Base-by-base conservation (phyloP, 306 rosid species). In the Vigna radiata region DNA sequence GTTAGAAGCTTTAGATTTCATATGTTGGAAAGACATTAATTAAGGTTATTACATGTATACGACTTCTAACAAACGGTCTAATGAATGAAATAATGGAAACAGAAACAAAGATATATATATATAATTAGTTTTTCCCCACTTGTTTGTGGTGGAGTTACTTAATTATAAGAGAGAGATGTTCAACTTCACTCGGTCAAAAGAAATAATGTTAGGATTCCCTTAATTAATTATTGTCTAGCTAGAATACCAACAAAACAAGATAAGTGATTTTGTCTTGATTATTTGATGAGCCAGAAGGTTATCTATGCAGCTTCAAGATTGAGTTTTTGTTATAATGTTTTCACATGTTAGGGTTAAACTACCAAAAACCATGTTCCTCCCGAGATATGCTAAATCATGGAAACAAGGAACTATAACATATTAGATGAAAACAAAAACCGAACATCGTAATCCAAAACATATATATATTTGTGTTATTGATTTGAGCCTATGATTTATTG, bases 191-290 rank as follows among this genome's bases (percentile, higher is more conserved):
- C 10, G 82, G 87, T 75, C 87, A 85, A 81, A 75, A 49, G 83
- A 83, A 77, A 77, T 81, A 81, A 81, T 77, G 68, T 62, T 68
- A 68, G 60, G 68, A 78, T 81, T 73, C 83, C 70, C 48, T 72
- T 68, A 73, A 53, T 81, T 77, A 81, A 69, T 44, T 62, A 82
- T 77, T 81, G 77, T 59, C 63, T 52, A 39, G 31, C 31, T 29
- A 29, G 44, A 80, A 81, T 77, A 33, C 77, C 48, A 52, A 78
- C 80, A 53, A 75, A 79, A 17, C 13, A 72, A 73, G 79, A 72
- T 31, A 80, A 76, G 71, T 68, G 49, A 50, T 67, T 12, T 63
- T 66, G 44, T 80, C 66, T 84, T 25, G 56, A 46, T 31, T 59
- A 73, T 77, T 80, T 80, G 1, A 14, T 62, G 60, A 70, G 64